A percentile compares a stretch with the other conserved stretches of the same genome.
phyloP scores from a whole-genome alignment of 2,329 filamentous ascomycete genomes.

The Stemphylium vesicarium region DNA sequence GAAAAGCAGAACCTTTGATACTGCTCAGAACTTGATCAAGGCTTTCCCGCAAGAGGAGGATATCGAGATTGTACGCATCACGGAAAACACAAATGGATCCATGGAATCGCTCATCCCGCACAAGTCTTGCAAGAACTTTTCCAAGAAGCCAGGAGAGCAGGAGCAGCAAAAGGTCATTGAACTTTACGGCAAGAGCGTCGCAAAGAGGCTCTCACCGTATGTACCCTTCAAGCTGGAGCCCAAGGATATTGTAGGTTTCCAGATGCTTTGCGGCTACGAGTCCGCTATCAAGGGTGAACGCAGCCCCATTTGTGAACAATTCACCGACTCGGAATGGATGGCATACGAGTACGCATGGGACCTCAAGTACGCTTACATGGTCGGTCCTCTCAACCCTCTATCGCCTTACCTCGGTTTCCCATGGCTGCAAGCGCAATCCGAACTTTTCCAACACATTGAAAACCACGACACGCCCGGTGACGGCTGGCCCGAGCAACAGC shows the following conservation, averaged over 20 bases:
- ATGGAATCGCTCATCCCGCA: conserved; percentile 45
- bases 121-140: conserved; percentile 44
- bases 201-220: conserved; percentile 31
- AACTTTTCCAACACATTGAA: conserved; percentile 34
- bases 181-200: conserved; percentile 33
- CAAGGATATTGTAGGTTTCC: conserved; percentile 68
- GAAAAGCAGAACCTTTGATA: conserved; percentile 46
- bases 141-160: conserved; percentile 39
- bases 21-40: conserved; percentile 38
- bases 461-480: conserved; percentile 51
- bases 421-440: conserved; percentile 67
- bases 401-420: conserved; percentile 67
- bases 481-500: conserved; percentile 53
- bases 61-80: conserved; percentile 44
- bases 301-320: conserved; percentile 65
- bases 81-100: conserved; percentile 33
- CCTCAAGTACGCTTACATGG: conserved; percentile 68
- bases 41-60: conserved; percentile 37
- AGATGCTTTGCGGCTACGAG: conserved; percentile 70
- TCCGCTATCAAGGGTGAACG: conserved; percentile 64
- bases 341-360: conserved; percentile 69
- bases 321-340: conserved; percentile 67
- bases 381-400: conserved; percentile 65
- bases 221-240: conserved; percentile 64
- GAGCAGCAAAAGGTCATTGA: conserved; percentile 40